phyloP scores from a whole-genome alignment of 495 filamentous ascomycete genomes.

The Penicillium maclennaniae region DNA sequence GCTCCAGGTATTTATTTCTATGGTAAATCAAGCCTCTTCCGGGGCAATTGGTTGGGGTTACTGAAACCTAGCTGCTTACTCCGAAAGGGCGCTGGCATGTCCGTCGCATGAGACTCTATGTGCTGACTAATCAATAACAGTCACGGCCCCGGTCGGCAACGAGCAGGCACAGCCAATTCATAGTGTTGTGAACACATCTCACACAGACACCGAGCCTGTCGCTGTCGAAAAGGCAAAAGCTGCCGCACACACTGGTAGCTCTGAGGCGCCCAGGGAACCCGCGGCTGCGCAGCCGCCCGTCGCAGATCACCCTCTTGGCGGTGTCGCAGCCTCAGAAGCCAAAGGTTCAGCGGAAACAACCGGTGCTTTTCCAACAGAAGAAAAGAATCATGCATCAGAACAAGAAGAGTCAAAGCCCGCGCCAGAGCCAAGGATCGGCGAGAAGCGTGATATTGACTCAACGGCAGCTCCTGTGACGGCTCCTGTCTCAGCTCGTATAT shows the following conservation, averaged over 20 bases:
- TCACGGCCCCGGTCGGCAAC: conserved; percentile 5
- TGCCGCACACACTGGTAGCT: conserved; percentile 5
- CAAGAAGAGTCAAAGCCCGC: conserved; percentile 13
- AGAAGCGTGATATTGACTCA: conserved; percentile 32
- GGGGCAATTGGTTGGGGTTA: background rate
- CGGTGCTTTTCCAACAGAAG: background rate
- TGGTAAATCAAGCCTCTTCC: background rate
- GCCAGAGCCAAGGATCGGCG: conserved; percentile 18
- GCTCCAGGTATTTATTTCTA: conserved; percentile 21
- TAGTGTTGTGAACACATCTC: conserved; percentile 12
- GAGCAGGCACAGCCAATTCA: conserved; percentile 17
- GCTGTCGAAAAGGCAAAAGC: conserved; percentile 8
- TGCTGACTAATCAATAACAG: conserved; percentile 19
- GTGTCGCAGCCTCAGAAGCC: conserved; percentile 9
- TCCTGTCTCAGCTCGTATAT: background rate
- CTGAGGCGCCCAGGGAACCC: conserved; percentile 8
- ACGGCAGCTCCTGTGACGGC: conserved; percentile 4
- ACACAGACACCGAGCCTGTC: conserved; percentile 14
- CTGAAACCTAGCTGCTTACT: background rate
- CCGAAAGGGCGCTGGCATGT: background rate
- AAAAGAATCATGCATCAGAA: conserved; percentile 1
- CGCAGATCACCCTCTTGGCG: conserved; percentile 5
- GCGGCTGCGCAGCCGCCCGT: background rate
- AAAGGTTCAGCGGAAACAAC: conserved; percentile 1
- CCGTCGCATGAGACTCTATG: background rate